These are phyloP conservation scores for Xylaria sp. DNA, from an alignment of 2,329 filamentous ascomycete genomes.

Conservation along the genomic window DNA sequence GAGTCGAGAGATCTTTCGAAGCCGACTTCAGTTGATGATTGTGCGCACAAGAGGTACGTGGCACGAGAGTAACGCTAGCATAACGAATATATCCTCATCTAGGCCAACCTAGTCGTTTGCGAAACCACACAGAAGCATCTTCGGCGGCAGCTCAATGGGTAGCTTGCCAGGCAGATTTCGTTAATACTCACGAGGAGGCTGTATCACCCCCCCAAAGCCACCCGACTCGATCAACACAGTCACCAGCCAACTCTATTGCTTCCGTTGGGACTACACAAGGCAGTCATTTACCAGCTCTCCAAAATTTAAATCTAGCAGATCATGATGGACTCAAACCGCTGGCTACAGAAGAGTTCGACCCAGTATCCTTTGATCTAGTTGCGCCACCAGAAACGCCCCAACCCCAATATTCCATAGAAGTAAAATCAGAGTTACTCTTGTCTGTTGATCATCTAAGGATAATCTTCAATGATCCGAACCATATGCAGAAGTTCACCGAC, in stretches of 20 bases:
- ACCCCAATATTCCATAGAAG: conserved; percentile 66
- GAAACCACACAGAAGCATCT: conserved; percentile 20
- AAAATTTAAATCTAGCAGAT: conserved; percentile 42
- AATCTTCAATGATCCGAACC: conserved; percentile 72
- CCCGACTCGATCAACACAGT: conserved; percentile 45
- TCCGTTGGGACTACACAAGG: conserved; percentile 40
- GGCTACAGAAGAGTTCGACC: conserved; percentile 51
- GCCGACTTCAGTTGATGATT: conserved; percentile 4
- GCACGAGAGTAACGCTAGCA: neutral
- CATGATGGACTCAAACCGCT: conserved; percentile 52
- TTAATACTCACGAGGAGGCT: conserved; percentile 34
- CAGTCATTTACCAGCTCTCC: conserved; percentile 40
- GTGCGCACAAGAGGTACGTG: conserved; percentile 19
- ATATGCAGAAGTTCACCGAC: conserved; percentile 72
- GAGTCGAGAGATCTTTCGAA: conserved; percentile 8
- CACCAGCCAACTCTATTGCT: conserved; percentile 44
- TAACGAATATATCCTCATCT: conserved; percentile 6
- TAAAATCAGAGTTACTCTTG: conserved; percentile 72
- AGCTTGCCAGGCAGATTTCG: conserved; percentile 30
- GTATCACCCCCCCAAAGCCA: conserved; percentile 43
- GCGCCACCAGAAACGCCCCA: conserved; percentile 51
- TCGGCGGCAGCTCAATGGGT: conserved; percentile 31
- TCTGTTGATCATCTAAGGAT: conserved; percentile 71
- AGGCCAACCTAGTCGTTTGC: conserved; percentile 8
- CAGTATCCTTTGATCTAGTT: conserved; percentile 57